Evolutionary conservation across 345 rosid species (phyloP).

Genomic region (Citrus inodora): DNA sequence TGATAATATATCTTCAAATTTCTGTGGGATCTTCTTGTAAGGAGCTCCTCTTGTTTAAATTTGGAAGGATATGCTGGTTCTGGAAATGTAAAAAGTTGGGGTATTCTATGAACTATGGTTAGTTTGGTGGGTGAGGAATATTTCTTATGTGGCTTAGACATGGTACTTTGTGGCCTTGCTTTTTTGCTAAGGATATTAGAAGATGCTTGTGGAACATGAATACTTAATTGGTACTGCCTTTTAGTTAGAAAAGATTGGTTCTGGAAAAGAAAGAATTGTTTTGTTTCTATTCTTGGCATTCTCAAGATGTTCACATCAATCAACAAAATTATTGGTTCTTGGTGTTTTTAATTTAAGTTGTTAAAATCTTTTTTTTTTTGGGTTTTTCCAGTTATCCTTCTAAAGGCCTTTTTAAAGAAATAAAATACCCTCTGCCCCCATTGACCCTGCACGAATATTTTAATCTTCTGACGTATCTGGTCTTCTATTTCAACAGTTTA

Average conservation of each 20-base stretch:
- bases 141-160: constrained; percentile 21
- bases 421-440: not conserved
- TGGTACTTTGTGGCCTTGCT: constrained; percentile 9
- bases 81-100: constrained; percentile 11
- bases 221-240: constrained; percentile 3
- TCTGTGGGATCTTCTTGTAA: constrained; percentile 26
- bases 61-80: constrained; percentile 22
- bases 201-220: constrained; percentile 1
- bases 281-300: not conserved
- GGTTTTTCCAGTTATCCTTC: not conserved
- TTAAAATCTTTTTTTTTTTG: not conserved
- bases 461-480: not conserved
- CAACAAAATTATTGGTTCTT: not conserved
- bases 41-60: constrained; percentile 26
- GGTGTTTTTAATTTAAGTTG: not conserved
- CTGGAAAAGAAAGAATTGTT: not conserved
- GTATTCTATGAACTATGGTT: constrained; percentile 17
- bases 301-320: not conserved
- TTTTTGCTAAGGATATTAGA: constrained; percentile 17
- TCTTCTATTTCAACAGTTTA: not conserved
- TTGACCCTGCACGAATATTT: not conserved
- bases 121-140: constrained; percentile 23
- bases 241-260: not conserved
- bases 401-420: not conserved
- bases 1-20: constrained; percentile 19